phyloP scores from a whole-genome alignment of 805 yeast species.

The Metschnikowia anglica region DNA sequence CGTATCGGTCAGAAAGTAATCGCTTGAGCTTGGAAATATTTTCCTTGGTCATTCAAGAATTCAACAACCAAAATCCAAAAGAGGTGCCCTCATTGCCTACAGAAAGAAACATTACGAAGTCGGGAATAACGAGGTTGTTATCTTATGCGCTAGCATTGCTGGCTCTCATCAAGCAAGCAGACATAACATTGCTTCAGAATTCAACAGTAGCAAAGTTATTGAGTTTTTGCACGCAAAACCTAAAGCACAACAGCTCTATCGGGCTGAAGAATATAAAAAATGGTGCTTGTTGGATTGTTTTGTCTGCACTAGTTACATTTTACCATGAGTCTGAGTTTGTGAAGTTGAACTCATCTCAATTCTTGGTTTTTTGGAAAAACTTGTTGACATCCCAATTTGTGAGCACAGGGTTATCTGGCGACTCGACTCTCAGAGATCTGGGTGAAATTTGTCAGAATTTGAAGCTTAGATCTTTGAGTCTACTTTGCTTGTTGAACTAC shows the following conservation, averaged over 20 bases:
- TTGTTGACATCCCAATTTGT: conserved; percentile 43
- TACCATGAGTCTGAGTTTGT: conserved; percentile 43
- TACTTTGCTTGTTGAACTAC: conserved; percentile 41
- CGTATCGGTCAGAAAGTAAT: conserved; percentile 37
- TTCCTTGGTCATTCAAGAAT: conserved; percentile 30
- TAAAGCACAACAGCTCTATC: conserved; percentile 36
- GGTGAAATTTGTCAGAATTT: conserved; percentile 35
- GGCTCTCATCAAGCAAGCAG: conserved; percentile 37
- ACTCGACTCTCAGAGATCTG: conserved; percentile 20
- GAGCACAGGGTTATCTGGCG: conserved; percentile 21
- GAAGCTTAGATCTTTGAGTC: conserved; percentile 38
- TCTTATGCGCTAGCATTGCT: conserved; percentile 38
- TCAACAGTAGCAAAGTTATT: conserved; percentile 41
- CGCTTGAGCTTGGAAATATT: conserved; percentile 34
- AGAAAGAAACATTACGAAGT: conserved; percentile 23
- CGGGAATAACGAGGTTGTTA: conserved; percentile 25
- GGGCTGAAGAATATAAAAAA: conserved; percentile 26
- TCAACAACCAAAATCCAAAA: conserved; percentile 10
- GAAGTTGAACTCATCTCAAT: conserved; percentile 43
- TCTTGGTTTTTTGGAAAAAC: conserved; percentile 45
- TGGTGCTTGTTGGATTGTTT: conserved; percentile 43
- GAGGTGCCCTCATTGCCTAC: conserved; percentile 5
- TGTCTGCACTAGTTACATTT: conserved; percentile 40
- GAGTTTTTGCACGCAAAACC: conserved; percentile 46
- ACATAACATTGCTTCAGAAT: conserved; percentile 35